Base-by-base conservation (phyloP, 1,139 yeast species). In the Lodderomyces beijingensis region DNA sequence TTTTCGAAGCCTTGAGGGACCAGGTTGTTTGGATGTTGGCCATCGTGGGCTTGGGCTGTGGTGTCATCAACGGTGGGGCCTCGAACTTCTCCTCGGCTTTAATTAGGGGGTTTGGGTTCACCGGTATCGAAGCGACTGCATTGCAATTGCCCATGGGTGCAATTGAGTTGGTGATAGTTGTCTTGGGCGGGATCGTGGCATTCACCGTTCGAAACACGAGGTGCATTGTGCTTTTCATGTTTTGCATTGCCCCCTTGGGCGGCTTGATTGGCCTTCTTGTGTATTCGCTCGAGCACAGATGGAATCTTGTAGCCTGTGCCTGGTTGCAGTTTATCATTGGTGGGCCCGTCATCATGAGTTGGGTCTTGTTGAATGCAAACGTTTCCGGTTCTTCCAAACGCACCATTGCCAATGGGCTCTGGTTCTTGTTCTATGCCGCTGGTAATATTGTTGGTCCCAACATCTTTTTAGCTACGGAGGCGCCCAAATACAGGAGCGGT, bases 251-350 rank as follows among this genome's bases (percentile, higher is more conserved):
- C 10, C 54, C 54, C 6, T 38, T 53, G 13, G 55, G 44, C 11
- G 59, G 59, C 3, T 41, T 53, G 18, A 43, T 51, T 32, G 59
- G 57, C 2, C 46, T 54, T 19, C 48, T 50, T 33, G 30, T 42
- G 10, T 50, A 49, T 11, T 38, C 47, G 9, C 47, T 47, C 17
- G 42, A 21, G 36, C 44, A 53, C 25, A 48, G 39, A 34, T 50
- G 57, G 53, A 42, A 53, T 5, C 37, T 54, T 14, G 58, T 51
- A 2, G 50, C 65, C 7, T 59, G 65, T 40, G 54, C 63, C 13
- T 63, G 63, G 59, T 43, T 62, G 18, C 65, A 58, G 33, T 59
- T 46, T 40, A 49, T 56, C 19, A 45, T 58, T 34, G 63, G 61
- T 5, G 62, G 56, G 2, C 62, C 62, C 10, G 56, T 58, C 21